Evolutionary conservation across 192 early-diverging fungal genomes (phyloP).

Genomic region (Coemansia sp.): DNA sequence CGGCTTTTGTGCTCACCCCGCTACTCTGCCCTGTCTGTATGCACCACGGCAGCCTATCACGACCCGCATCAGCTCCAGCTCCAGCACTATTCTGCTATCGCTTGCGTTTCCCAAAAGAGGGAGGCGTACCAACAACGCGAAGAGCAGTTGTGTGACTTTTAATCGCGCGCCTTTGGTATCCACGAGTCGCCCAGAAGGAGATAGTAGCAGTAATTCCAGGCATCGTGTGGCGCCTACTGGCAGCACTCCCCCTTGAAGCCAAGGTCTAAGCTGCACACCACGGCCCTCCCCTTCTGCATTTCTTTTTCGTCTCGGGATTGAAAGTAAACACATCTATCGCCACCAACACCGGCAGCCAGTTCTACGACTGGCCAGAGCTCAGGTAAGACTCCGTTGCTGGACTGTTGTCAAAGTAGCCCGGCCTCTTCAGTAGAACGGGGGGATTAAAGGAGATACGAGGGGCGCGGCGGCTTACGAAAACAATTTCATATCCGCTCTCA

Average conservation of each 20-base stretch:
- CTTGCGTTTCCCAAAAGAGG: background rate
- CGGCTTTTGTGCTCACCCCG: background rate
- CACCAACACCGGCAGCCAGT: background rate
- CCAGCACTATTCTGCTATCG: background rate
- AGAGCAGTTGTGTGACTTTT: background rate
- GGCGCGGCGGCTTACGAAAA: background rate
- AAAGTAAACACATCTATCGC: background rate
- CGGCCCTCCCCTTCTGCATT: background rate
- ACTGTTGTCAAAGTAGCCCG: background rate
- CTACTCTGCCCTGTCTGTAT: background rate
- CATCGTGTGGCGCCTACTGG: conserved; percentile 6
- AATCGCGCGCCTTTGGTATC: conserved; percentile 3
- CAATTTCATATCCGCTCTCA: conserved; percentile 1
- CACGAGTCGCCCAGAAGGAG: conserved; percentile 7
- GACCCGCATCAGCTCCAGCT: background rate
- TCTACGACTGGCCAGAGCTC: background rate
- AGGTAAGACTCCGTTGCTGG: background rate
- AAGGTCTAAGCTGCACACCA: conserved; percentile 1
- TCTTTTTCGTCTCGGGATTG: background rate
- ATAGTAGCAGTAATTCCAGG: background rate
- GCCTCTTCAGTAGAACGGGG: background rate
- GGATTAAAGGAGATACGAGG: background rate
- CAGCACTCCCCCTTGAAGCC: background rate
- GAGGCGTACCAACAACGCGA: background rate
- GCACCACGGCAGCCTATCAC: background rate